A percentile compares a stretch with the other conserved stretches of the same genome.
Evolutionary conservation across 2,329 filamentous ascomycete species (phyloP).

Genomic region (Rachicladosporium sp.): DNA sequence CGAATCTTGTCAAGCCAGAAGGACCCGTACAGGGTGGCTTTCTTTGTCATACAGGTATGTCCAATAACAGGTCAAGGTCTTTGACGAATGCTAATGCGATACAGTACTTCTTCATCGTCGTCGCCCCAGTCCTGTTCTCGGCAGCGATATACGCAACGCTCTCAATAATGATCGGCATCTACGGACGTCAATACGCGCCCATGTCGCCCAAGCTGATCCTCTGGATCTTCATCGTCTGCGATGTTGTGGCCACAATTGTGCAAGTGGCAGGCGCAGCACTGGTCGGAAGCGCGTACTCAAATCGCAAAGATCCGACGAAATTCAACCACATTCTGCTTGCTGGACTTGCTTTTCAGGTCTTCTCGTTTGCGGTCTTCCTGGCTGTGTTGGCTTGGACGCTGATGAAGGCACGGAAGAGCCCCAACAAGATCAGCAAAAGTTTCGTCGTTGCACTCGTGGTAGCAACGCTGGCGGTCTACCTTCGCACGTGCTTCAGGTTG

Average conservation of each 20-base stretch:
- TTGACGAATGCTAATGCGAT: neutral
- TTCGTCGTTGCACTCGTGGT: conserved; percentile 34
- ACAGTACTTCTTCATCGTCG: conserved; percentile 48
- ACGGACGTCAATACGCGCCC: conserved; percentile 33
- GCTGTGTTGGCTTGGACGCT: conserved; percentile 32
- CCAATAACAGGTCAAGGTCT: neutral
- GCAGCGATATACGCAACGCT: conserved; percentile 46
- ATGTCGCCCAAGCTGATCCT: conserved; percentile 37
- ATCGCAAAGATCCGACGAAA: conserved; percentile 37
- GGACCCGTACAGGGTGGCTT: conserved; percentile 42
- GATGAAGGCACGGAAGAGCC: conserved; percentile 23
- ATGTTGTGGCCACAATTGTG: conserved; percentile 41
- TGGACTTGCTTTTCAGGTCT: conserved; percentile 43
- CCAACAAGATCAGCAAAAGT: conserved; percentile 18
- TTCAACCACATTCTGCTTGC: conserved; percentile 45
- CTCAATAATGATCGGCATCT: conserved; percentile 36
- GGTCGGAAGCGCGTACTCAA: conserved; percentile 38
- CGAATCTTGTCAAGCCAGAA: conserved; percentile 36
- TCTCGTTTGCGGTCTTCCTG: conserved; percentile 39
- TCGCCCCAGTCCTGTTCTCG: conserved; percentile 45
- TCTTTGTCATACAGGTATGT: conserved; percentile 37
- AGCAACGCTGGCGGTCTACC: conserved; percentile 38
- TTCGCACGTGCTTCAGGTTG: conserved; percentile 43
- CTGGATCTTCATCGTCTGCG: conserved; percentile 42
- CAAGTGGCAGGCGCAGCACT: conserved; percentile 44